Evolutionary conservation across 805 yeast genomes (phyloP).

Genomic region (Candida loeiensis): DNA sequence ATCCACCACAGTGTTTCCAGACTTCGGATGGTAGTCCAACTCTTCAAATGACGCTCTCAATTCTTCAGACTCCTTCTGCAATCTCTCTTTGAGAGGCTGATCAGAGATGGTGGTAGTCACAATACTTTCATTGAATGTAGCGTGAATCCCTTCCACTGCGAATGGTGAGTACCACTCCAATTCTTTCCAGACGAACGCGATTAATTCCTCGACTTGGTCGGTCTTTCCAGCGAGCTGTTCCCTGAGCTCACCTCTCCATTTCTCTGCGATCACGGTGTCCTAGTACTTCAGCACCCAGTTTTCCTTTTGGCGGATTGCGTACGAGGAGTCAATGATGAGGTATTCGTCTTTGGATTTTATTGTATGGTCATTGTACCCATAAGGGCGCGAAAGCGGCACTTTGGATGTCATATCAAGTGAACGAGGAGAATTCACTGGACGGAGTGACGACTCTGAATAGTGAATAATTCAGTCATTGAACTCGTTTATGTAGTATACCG

Average conservation of each 20-base stretch:
- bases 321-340: conserved; percentile 15
- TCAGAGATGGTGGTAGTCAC: conserved; percentile 5
- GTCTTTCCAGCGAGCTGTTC: conserved; percentile 7
- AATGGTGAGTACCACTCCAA: conserved; percentile 13
- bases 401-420: conserved; percentile 2
- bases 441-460: too few relatives aligned
- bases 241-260: conserved; percentile 25
- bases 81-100: background rate
- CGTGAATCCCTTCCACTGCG: conserved; percentile 10
- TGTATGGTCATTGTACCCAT: conserved; percentile 1
- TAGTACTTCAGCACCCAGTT: conserved; percentile 25
- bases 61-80: conserved; percentile 1
- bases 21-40: conserved; percentile 15
- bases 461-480: too few relatives aligned
- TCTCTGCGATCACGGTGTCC: conserved; percentile 17
- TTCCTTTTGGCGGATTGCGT: conserved; percentile 21
- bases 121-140: conserved; percentile 4
- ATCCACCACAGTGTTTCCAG: conserved; percentile 14
- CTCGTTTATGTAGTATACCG: too few relatives aligned
- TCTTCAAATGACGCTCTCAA: conserved; percentile 4
- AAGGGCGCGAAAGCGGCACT: conserved; percentile 10
- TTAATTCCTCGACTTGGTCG: conserved; percentile 9
- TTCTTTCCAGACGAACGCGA: conserved; percentile 14
- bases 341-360: conserved; percentile 14
- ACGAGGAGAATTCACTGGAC: too few relatives aligned